These are phyloP conservation scores for Pseudocercospora macadamiae DNA, from an alignment of 2,329 filamentous ascomycete genomes.

Conservation along the genomic window DNA sequence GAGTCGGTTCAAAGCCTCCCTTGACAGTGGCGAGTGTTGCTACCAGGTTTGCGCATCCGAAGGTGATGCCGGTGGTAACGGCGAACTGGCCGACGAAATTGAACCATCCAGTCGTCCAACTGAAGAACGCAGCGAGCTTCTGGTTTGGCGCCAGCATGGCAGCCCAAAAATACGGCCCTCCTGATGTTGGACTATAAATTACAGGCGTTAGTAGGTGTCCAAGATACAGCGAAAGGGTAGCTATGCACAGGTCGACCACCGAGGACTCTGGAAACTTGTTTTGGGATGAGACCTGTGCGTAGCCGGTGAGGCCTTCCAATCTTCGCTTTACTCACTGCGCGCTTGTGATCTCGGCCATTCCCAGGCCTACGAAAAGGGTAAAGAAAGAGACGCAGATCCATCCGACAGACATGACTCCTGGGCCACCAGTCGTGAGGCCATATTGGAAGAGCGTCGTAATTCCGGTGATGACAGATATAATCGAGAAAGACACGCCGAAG, in stretches of 20 bases:
- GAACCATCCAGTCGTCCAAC: slow-evolving; percentile 56
- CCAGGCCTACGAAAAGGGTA: slow-evolving; percentile 57
- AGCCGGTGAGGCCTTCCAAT: slow-evolving; percentile 56
- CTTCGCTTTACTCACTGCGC: slow-evolving; percentile 63
- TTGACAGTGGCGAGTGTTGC: slow-evolving; percentile 51
- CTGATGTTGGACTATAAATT: neutral
- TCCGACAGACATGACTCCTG: slow-evolving; percentile 58
- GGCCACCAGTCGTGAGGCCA: slow-evolving; percentile 59
- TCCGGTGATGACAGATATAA: slow-evolving; percentile 64
- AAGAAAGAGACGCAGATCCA: slow-evolving; percentile 61
- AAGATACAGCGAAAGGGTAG: too few relatives aligned
- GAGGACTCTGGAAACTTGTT: too few relatives aligned
- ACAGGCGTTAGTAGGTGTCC: too few relatives aligned
- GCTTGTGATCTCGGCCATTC: slow-evolving; percentile 63
- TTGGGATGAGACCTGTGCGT: too few relatives aligned
- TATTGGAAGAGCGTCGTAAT: slow-evolving; percentile 61
- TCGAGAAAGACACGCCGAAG: slow-evolving; percentile 65
- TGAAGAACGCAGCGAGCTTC: slow-evolving; percentile 47
- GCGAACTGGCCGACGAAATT: slow-evolving; percentile 54
- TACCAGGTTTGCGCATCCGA: slow-evolving; percentile 51
- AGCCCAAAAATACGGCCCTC: slow-evolving; percentile 59
- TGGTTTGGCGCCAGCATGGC: slow-evolving; percentile 58
- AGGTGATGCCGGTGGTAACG: slow-evolving; percentile 54
- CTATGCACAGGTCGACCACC: too few relatives aligned
- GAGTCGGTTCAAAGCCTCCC: slow-evolving; percentile 47